Percentiles rank a stretch among this genome's conserved stretches.
Conservation (phyloP, 2,329 filamentous ascomycete genomes). For the Penicillium sp. region DNA sequence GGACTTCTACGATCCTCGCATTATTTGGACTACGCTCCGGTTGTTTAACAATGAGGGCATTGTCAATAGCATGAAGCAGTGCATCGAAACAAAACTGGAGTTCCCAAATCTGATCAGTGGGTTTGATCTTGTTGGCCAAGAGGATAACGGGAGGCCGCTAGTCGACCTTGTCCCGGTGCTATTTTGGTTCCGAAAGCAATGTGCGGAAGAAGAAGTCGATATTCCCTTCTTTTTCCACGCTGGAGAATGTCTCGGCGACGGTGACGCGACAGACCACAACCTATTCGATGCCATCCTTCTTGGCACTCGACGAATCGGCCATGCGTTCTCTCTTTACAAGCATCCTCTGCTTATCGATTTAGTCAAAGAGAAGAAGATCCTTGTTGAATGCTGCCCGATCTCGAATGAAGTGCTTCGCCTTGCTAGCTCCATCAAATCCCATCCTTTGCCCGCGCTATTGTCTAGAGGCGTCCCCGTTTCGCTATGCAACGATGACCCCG, state of each 20-base stretch:
- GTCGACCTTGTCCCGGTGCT: constrained; percentile 76
- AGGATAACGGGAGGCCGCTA: constrained; percentile 74
- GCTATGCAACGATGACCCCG: constrained; percentile 87
- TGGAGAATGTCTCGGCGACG: constrained; percentile 80
- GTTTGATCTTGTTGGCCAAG: constrained; percentile 86
- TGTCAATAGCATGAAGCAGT: constrained; percentile 79
- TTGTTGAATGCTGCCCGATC: constrained; percentile 87
- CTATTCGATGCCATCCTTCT: constrained; percentile 86
- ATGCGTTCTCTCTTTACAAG: constrained; percentile 84
- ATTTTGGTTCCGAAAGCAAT: constrained; percentile 91
- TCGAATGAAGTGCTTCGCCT: constrained; percentile 84
- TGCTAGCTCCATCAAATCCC: constrained; percentile 70
- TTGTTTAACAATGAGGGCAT: constrained; percentile 62
- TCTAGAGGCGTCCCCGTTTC: constrained; percentile 79
- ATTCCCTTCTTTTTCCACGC: constrained; percentile 97
- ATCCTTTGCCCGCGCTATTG: constrained; percentile 79
- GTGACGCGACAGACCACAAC: constrained; percentile 73
- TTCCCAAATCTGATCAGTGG: constrained; percentile 79
- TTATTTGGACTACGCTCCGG: constrained; percentile 81
- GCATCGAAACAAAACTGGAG: constrained; percentile 74
- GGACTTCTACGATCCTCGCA: constrained; percentile 76
- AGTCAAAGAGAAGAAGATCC: constrained; percentile 81
- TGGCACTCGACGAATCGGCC: constrained; percentile 83
- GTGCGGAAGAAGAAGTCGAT: constrained; percentile 70
- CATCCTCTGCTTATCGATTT: constrained; percentile 86